Evolutionary conservation across 164 flowering plant species (phyloP), one percentile per base, ranked within the genome.

Genomic region (Kingdonia uniflora): DNA sequence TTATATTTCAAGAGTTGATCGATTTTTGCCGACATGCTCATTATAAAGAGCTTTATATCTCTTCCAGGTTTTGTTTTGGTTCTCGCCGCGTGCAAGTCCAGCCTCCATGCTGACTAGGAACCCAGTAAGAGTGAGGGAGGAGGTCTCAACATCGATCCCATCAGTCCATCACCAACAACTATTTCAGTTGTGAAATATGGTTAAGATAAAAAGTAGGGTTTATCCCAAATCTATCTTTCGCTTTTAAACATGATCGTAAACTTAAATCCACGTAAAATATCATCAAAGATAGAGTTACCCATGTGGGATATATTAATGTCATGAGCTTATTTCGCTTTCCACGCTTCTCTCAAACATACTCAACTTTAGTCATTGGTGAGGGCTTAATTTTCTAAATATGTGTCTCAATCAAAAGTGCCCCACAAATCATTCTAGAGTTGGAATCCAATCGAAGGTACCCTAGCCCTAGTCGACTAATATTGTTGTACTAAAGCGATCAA

Each of bases 61-160:
- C 8, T 8, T 29, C 35, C 8, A 3, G 8, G 4, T 3, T 29
- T 29, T 29, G 35, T 29, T 29, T 29, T 29, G 35, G 35, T 29
- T 29, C 35, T 44, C 11, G 47, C 50, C 26, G 45, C 52, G 50
- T 56, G 60, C 52, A 56, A 56, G 24, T 37, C 60, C 52, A 45
- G 43, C 7, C 7, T n/a, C n/a, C 39, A 41, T 50, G 35, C 35
- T 29, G 35, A 29, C 35, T 29, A 8, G 35, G 8, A 29, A 29
- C 35, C 35, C 35, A 29, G 35, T 29, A 29, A 29, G 35, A 29
- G n/a, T n/a, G n/a, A 21, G 29, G 14, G 7, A 14, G 35, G 10
- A 42, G 19, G 17, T 43, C 51, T 19, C 24, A 8, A 54, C 35
- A 5, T 43, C 51, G n/a, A n/a, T n/a, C n/a, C n/a, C n/a, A n/a